Base-by-base conservation (phyloP, 768 basidiomycete genomes). In the Boletus huronensis region DNA sequence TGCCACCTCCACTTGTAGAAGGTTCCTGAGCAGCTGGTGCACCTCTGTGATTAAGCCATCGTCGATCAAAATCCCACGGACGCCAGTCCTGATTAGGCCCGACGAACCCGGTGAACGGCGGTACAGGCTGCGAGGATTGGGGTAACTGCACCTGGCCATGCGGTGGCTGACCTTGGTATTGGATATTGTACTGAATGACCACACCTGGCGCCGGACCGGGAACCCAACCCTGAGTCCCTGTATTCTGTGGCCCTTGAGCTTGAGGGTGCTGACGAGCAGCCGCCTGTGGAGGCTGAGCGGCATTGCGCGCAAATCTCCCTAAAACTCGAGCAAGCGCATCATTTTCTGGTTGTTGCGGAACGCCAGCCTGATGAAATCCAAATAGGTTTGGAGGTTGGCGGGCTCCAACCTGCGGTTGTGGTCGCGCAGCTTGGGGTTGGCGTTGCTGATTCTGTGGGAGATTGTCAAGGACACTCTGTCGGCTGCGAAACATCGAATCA, bases 391-490 rank as follows among this genome's bases (percentile, higher is more conserved):
- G 55, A 52, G 60, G 70, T 14, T 68, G 70, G 23, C 71, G 73
- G 28, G 65, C 70, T 17, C 62, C 63, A 46, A 54, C 68, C 46
- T 67, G 73, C 43, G 61, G 62, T 35, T 62, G 69, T 29, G 59
- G 58, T 21, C 60, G 66, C 7, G 53, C 60, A 43, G 53, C 59
- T 36, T 58, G 71, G 43, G 62, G 62, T 43, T 62, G 71, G 51
- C 66, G 63, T 55, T 65, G 72, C 41, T 71, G 75, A 39, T 65
- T 63, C 44, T 72, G 67, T 29, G 60, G 28, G 58, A 70, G 61
- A 34, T 73, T 74, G 29, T 91, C 89, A 25, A 92, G 73, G 5
- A 93, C 90, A 39, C 84, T 87, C 41, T 88, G 82, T 50, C 90
- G 88, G 66, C 90, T 91, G 53, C 43, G 32, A 39, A 26, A 49